Evolutionary conservation across 1,284 basidiomycete species (phyloP), one percentile per base, ranked within the genome.

Genomic region (Leccinum griseonigrum): DNA sequence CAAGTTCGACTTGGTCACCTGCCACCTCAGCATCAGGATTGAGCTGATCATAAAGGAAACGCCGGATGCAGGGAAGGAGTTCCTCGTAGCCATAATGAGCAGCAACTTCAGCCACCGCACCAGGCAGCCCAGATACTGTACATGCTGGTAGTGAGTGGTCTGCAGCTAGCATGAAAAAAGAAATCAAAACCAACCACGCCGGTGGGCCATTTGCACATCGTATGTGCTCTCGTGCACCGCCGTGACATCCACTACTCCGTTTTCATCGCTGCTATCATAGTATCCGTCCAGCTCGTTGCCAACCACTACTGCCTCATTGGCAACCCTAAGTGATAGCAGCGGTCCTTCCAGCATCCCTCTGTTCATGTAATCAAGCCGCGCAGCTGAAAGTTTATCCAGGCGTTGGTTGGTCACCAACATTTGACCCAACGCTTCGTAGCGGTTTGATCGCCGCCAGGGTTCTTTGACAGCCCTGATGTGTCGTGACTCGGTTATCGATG

Each of bases 381-480:
- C 56, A 13, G 52, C 40, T 1, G 31, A 18, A 4, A 59, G 26
- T 29, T 59, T 59, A n/a, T 59, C 40, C 3, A 56, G 22, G 3
- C 8, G 10, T 28, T 59, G 58, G 14, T 56, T 59, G 5, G 29
- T 59, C 7, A 59, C 29, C 11, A 59, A 6, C 51, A 59, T 59
- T 40, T 59, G 52, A 13, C 22, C 54, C 8, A 59, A 8, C 6
- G 31, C 54, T 10, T 59, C 16, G 4, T 34, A 59, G 3, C 16
- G 5, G 13, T 57, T 59, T 16, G 54, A 59, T 6, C 9, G 10
- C 4, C n/a, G 9, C 58, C 58, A 59, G 7, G 58, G 53, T 10
- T 59, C 58, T 32, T 59, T 59, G 3, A 59, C 18, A 7, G 53
- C 58, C 6, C 54, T 59, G 52, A 59, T 59, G 10, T 59, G 58